These are phyloP conservation scores for Magnusiomyces suaveolens DNA, from an alignment of 1,139 yeast genomes.

Conservation along the genomic window DNA sequence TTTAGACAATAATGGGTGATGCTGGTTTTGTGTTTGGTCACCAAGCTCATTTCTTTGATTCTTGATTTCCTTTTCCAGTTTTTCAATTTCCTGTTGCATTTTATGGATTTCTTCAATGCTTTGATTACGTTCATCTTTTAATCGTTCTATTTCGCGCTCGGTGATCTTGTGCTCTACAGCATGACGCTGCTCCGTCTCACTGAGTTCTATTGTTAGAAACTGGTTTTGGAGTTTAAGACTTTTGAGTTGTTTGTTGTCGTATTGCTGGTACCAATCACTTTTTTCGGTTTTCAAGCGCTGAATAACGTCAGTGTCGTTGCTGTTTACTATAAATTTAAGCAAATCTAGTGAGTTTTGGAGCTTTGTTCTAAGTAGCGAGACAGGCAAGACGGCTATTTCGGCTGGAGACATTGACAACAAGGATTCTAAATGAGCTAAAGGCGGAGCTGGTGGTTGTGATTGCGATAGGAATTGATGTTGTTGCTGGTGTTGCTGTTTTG, in stretches of 20 bases:
- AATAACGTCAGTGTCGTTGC: not conserved
- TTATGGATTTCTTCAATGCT: not conserved
- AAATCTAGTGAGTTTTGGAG: not conserved
- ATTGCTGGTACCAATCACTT: not conserved
- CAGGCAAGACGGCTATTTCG: not conserved
- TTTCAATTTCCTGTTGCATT: not conserved
- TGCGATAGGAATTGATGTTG: too few relatives aligned
- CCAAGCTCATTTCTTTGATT: not conserved
- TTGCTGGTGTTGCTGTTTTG: too few relatives aligned
- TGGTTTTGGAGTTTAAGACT: conserved; percentile 34
- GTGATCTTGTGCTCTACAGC: conserved; percentile 41
- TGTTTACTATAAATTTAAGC: not conserved
- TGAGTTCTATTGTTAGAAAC: conserved; percentile 32
- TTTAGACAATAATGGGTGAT: not conserved
- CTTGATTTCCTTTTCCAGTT: not conserved
- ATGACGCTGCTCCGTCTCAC: conserved; percentile 35
- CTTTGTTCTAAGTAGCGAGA: not conserved
- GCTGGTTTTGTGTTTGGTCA: not conserved
- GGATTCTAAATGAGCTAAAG: not conserved
- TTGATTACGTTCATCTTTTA: conserved; percentile 30
- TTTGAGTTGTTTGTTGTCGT: not conserved
- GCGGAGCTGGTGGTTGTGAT: not conserved
- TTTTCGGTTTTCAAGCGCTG: not conserved
- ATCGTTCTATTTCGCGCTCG: conserved; percentile 42
- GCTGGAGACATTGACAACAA: not conserved